Base-by-base conservation (phyloP, 306 rosid species). In the Coriaria nepalensis region DNA sequence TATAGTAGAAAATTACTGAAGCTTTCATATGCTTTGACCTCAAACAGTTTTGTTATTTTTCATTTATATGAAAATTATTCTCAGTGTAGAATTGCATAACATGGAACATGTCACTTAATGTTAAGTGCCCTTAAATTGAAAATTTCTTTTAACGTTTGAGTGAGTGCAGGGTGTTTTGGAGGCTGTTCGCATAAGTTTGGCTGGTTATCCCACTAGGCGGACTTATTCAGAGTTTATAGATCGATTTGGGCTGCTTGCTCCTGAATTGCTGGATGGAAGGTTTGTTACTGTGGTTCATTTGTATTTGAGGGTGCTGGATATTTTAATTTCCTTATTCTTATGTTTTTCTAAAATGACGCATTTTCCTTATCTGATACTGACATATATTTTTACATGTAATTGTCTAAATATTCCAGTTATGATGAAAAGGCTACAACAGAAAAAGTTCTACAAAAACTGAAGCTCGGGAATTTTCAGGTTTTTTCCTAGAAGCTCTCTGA, bases 101-200 rank as follows among this genome's bases (percentile, higher is more conserved):
- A 3, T 20, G 29, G 29, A 20, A 20, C 29, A 20, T 20, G 29
- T 20, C 29, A 20, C 29, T 20, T 20, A 3, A 20, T 20, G 29
- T 20, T 20, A 20, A 20, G 29, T 20, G 29, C 29, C 3, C 2
- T 20, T 3, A 20, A 20, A 20, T 20, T 20, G 29, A 20, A 20
- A 20, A 1, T 20, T 20, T 20, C 29, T 20, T 20, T 20, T 20
- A 20, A 20, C 3, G 14, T 33, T 63, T 44, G 56, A 38, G 41
- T 67, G 57, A 50, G 20, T 70, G 51, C 55, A 90, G 97, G 97
- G 97, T 6, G 97, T 90, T 68, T 78, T 90, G 56, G 97, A 90
- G 70, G 95, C 95, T 66, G 87, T 90, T 63, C 94, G 97, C 44
- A 90, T 90, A 65, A 90, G 97, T 77, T 74, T 90, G 61, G 97